Conservation (phyloP, 2,329 filamentous ascomycete species). For the Cladosporium oxysporum region DNA sequence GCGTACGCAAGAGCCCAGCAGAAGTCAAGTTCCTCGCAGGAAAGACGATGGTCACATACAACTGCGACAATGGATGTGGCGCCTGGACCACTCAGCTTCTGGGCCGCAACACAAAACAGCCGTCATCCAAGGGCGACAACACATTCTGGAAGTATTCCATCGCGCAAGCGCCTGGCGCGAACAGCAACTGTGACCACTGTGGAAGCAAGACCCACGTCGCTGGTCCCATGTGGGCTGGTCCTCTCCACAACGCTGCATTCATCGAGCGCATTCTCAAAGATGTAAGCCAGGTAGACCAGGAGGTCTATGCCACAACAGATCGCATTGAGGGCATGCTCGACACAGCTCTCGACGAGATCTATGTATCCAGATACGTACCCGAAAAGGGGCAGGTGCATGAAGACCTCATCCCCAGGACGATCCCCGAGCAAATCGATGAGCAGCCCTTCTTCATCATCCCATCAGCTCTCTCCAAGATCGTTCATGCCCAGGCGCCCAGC, state of each 20-base stretch:
- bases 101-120: constrained; percentile 66
- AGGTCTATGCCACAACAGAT: constrained; percentile 75
- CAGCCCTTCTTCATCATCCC: constrained; percentile 88
- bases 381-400: constrained; percentile 12
- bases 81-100: constrained; percentile 83
- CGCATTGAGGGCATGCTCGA: constrained; percentile 90
- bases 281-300: constrained; percentile 65
- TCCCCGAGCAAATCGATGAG: constrained; percentile 67
- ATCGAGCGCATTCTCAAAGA: constrained; percentile 75
- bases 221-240: constrained; percentile 93
- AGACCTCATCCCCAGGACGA: constrained; percentile 46
- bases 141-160: constrained; percentile 77
- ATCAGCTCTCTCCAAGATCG: constrained; percentile 68
- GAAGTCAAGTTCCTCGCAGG: constrained; percentile 88
- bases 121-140: constrained; percentile 72
- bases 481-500: constrained; percentile 80
- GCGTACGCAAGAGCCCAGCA: constrained; percentile 74
- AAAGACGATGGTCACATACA: constrained; percentile 91
- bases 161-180: constrained; percentile 67
- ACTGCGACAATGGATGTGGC: constrained; percentile 88
- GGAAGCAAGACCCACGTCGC: constrained; percentile 81
- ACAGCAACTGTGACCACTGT: constrained; percentile 76
- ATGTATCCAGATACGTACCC: constrained; percentile 30
- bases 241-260: constrained; percentile 81
- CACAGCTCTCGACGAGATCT: constrained; percentile 76